phyloP scores from a whole-genome alignment of 345 rosid species.

The Moricandia arvensis region DNA sequence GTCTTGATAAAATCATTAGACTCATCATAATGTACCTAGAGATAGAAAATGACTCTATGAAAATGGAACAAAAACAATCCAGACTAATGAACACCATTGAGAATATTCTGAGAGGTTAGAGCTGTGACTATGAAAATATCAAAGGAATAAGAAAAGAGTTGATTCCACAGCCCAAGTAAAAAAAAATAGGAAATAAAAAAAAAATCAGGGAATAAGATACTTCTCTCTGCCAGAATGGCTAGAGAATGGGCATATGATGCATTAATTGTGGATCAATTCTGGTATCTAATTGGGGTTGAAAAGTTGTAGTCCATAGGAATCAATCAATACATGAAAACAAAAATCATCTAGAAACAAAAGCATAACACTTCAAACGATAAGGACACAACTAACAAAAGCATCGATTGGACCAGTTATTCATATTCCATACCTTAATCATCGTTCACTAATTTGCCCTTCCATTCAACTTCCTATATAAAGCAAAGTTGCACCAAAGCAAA shows the following conservation, averaged over 20 bases:
- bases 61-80: conserved; percentile 45
- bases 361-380: conserved; percentile 40
- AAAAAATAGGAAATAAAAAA: conserved; percentile 27
- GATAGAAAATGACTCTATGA: conserved; percentile 43
- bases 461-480: conserved; percentile 36
- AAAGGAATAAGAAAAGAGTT: conserved; percentile 46
- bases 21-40: conserved; percentile 36
- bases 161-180: conserved; percentile 58
- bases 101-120: conserved; percentile 50
- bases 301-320: conserved; percentile 52
- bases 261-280: conserved; percentile 65
- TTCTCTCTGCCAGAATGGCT: conserved; percentile 54
- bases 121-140: conserved; percentile 42
- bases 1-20: conserved; percentile 34
- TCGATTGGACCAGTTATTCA: conserved; percentile 58
- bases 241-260: conserved; percentile 41
- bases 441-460: conserved; percentile 37
- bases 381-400: conserved; percentile 53
- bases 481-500: conserved; percentile 39
- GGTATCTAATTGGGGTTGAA: conserved; percentile 52
- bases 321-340: conserved; percentile 42
- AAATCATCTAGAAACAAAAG: conserved; percentile 50
- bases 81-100: conserved; percentile 33
- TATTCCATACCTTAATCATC: conserved; percentile 39
- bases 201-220: conserved; percentile 70